These are phyloP conservation scores for Lecanicillium sp. DNA, from an alignment of 2,329 filamentous ascomycete genomes.

Conservation along the genomic window DNA sequence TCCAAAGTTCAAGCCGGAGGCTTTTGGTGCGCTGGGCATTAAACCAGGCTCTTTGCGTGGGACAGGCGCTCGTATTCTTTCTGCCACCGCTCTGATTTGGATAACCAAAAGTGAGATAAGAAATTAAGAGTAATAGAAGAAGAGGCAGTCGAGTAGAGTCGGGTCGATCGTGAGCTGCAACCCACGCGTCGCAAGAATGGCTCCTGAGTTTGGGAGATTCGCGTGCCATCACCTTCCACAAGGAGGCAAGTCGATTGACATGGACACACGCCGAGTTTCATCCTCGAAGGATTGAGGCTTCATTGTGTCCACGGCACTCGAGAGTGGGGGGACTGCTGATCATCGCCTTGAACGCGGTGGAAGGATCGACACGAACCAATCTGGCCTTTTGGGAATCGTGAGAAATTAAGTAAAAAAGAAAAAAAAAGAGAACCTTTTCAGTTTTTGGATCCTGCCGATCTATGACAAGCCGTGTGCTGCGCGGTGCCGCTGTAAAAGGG, in stretches of 20 bases:
- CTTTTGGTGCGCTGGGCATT: too few species aligned
- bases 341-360: background rate
- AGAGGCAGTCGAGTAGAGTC: too few species aligned
- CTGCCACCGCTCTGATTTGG: too few species aligned
- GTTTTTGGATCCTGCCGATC: background rate
- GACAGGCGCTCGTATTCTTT: too few species aligned
- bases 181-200: too few species aligned
- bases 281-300: background rate
- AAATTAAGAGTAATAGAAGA: too few species aligned
- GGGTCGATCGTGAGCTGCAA: too few species aligned
- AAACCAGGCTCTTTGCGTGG: too few species aligned
- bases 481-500: background rate
- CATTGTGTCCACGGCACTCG: background rate
- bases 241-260: slow-evolving; percentile 1
- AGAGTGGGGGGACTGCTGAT: background rate
- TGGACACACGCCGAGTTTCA: background rate
- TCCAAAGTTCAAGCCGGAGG: too few species aligned
- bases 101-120: too few species aligned
- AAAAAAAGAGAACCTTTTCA: background rate
- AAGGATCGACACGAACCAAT: slow-evolving; percentile 8
- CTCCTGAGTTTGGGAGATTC: too few species aligned
- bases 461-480: background rate
- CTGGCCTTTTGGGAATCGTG: slow-evolving; percentile 10
- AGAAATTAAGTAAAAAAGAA: slow-evolving; percentile 6
- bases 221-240: slow-evolving; percentile 1